Conservation (phyloP, 2,329 filamentous ascomycete species). For the Aspergillus fructus region DNA sequence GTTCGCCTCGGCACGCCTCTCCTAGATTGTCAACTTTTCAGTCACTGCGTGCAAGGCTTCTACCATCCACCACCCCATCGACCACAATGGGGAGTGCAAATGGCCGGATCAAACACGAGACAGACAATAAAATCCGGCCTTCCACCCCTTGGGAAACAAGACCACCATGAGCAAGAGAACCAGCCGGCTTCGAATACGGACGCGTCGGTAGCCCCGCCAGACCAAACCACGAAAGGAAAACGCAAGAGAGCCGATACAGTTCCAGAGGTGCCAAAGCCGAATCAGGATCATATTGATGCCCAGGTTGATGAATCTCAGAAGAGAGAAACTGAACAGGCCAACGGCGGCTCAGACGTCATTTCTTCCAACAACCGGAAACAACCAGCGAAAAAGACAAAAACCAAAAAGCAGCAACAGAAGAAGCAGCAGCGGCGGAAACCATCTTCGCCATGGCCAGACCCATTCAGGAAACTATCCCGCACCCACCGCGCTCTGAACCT, state of each 20-base stretch:
- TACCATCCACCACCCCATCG: background rate
- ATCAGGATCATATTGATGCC: background rate
- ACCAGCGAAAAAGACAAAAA: conserved; percentile 14
- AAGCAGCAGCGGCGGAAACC: conserved; percentile 23
- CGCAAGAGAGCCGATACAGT: background rate
- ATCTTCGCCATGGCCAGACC: conserved; percentile 68
- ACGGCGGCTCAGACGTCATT: background rate
- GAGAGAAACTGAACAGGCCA: background rate
- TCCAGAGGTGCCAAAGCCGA: background rate
- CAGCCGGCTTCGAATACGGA: conserved; percentile 8
- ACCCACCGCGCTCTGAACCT: conserved; percentile 84
- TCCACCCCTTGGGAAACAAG: conserved; percentile 22
- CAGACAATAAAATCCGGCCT: background rate
- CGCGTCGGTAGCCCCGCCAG: conserved; percentile 15
- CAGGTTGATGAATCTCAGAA: background rate
- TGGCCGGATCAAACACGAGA: conserved; percentile 19
- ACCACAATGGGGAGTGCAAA: conserved; percentile 26
- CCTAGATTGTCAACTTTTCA: background rate
- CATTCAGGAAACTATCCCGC: conserved; percentile 70
- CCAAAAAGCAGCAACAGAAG: conserved; percentile 4
- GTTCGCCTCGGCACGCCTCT: conserved; percentile 10
- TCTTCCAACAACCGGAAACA: background rate
- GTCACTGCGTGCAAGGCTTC: background rate
- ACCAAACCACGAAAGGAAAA: background rate
- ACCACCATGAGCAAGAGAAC: conserved; percentile 7